phyloP scores from a whole-genome alignment of 345 rosid species.

The Litchi chinensis region DNA sequence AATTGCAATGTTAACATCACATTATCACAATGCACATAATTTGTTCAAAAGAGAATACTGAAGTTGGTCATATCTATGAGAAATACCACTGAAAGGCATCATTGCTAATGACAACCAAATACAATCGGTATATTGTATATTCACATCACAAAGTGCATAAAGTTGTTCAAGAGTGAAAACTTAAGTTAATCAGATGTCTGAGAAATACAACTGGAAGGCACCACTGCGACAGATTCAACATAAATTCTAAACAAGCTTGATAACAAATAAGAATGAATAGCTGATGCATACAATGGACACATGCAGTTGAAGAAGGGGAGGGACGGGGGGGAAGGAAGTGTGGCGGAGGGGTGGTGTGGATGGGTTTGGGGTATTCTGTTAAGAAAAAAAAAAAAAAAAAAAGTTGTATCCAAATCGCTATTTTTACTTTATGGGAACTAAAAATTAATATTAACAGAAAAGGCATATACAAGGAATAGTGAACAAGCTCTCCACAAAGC shows the following conservation, averaged over 20 bases:
- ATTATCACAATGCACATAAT: not conserved
- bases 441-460: not conserved
- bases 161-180: not conserved
- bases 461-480: no score
- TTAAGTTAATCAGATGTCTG: not conserved
- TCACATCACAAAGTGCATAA: not conserved
- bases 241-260: constrained; percentile 4
- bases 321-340: no score
- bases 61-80: not conserved
- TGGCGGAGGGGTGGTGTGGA: no score
- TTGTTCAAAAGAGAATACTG: not conserved
- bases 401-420: not conserved
- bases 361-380: not conserved
- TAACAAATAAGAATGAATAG: not conserved
- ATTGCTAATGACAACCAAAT: not conserved
- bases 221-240: not conserved
- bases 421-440: not conserved
- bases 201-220: not conserved
- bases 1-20: not conserved
- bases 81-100: not conserved
- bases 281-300: not conserved
- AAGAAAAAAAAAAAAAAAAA: not conserved
- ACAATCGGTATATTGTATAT: not conserved
- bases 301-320: not conserved
- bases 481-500: no score